Evolutionary conservation across 805 yeast species (phyloP), one percentile per base, ranked within the genome.

Genomic region (Saccharomyces jurei): DNA sequence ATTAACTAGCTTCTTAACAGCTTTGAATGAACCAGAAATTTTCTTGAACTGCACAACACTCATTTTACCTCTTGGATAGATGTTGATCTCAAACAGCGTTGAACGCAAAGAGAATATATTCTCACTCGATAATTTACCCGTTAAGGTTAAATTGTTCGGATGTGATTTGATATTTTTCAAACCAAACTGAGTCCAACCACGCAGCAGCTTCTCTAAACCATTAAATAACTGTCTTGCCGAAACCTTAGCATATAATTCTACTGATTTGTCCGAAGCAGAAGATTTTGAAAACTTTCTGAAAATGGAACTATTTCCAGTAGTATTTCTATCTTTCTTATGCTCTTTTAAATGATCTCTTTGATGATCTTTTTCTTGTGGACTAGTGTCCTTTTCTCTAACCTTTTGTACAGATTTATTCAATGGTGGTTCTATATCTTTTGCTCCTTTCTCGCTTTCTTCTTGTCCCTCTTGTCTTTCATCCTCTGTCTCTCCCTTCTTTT

Each of bases 171-270:
- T 74, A 56, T 81, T 77, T 59, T 78, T 80, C 61, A 86, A 70
- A 8, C 94, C 92, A 62, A 85, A 85, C 56, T 79, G 81, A 13
- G 81, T 77, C 94, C 94, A 86, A 17, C 85, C 81, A 48, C 69
- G 74, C 59, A 86, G 71, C 53, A 86, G 75, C 48, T 86, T 81
- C 64, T 74, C 77, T 60, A 86, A 71, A 2, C 89, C 89, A 48
- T 81, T 80, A 56, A 80, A 78, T 77, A 86, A 77, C 64, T 86
- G 89, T 28, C 73, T 77, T 55, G 72, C 68, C 48, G 68, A 62
- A 8, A 73, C 70, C 6, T 65, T 66, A 17, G 73, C 67, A 44
- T 67, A 56, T 3, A 73, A 56, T 46, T 30, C 44, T 31, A 48
- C 14, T 21, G 44, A 50, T 32, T 55, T 61, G 17, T 58, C 61